Base-by-base conservation (phyloP, 2,329 filamentous ascomycete species). In the Alternaria solani region DNA sequence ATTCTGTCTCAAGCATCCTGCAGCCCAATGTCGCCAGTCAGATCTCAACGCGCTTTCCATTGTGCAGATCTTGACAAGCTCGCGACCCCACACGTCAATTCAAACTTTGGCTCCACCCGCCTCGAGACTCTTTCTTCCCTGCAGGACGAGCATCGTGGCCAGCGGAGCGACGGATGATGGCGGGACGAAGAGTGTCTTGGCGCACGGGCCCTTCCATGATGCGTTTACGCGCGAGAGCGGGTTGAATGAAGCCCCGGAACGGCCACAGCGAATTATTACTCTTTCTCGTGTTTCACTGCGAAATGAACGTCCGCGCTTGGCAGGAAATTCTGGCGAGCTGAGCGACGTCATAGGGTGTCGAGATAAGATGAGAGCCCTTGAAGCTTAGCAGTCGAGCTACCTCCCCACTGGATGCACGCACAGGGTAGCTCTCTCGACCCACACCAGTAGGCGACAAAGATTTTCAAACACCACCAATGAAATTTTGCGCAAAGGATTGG, bases 11-110 rank as follows among this genome's bases (percentile, higher is more conserved):
- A 23, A 26, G 30, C 30, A 25, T 25, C 30, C 55, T 36, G 38
- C 23, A 25, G 9, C n/a, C 32, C 36, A 16, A 42, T 25, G 20
- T 42, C 32, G 20, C 41, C 32, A 38, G 34, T 43, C 36, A 59
- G 43, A 43, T 46, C 44, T 51, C 32, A 28, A 42, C 44, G 49
- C 18, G 38, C 25, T 18, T 18, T 25, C 25, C 23, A 43, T 44
- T 28, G 43, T 8, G 39, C 44, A 43, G 41, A 48, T 54, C 42
- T 51, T 39, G 57, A 58, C 59, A 51, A 34, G 57, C 63, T 57
- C 55, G 59, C 54, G 48, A 57, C 54, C 42, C 57, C 65, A 68
- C 51, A 42, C 44, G 51, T 59, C 54, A 52, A 46, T 55, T 42
- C 55, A 39, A 60, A 58, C 39, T 60, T 30, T 53, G 39, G 56